These are phyloP conservation scores for Rhododendron henanense DNA, from an alignment of 148 eudicot species.

Conservation along the genomic window DNA sequence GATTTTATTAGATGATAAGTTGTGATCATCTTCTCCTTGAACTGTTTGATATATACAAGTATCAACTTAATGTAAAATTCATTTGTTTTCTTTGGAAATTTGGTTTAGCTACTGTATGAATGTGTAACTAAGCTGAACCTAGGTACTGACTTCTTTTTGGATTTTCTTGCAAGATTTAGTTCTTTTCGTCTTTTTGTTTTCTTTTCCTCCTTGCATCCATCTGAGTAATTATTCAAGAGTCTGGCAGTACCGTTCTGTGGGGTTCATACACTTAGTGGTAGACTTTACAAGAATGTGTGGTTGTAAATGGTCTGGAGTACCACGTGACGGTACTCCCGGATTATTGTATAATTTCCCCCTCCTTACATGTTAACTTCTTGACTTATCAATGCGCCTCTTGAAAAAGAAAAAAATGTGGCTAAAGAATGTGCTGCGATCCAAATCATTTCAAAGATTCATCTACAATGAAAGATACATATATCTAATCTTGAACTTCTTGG, in stretches of 20 bases:
- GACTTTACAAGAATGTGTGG: too few species aligned
- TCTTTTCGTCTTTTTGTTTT: not conserved
- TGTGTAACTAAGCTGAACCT: not conserved
- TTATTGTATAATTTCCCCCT: too few species aligned
- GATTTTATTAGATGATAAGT: not conserved
- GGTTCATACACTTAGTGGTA: too few species aligned
- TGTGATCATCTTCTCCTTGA: not conserved
- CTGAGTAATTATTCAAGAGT: too few species aligned
- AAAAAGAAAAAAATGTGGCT: not conserved
- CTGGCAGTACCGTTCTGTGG: too few species aligned
- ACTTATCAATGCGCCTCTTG: not conserved
- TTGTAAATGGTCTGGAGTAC: too few species aligned
- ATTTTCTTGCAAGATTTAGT: not conserved
- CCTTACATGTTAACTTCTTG: not conserved
- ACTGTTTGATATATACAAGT: not conserved
- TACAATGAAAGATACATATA: not conserved
- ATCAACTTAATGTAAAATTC: not conserved
- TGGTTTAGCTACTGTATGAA: not conserved
- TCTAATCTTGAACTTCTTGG: not conserved
- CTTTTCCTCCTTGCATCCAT: not conserved
- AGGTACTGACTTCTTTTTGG: not conserved
- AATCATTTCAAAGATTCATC: not conserved
- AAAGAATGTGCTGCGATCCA: not conserved
- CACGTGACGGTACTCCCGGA: too few species aligned
- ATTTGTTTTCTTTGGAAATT: not conserved